phyloP scores from a whole-genome alignment of 139 green algal genomes.

The Coccomyxa sp. region DNA sequence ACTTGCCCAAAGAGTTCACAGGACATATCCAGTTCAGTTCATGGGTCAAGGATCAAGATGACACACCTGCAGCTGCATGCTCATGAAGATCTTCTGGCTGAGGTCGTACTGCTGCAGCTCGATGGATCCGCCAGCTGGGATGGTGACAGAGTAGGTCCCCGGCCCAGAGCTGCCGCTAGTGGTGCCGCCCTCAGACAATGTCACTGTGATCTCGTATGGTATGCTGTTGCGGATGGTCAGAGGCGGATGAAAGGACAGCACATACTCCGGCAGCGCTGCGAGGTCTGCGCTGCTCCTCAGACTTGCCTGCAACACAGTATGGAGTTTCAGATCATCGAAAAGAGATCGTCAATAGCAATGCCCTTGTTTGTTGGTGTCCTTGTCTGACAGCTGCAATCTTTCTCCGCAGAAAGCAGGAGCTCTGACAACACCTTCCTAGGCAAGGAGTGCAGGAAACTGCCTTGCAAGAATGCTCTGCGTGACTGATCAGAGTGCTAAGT shows the following conservation, averaged over 20 bases:
- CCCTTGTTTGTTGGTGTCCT: too few relatives aligned
- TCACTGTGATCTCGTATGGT: constrained; percentile 30
- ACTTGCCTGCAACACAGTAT: too few relatives aligned
- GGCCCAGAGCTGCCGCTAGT: background rate
- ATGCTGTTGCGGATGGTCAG: constrained; percentile 43
- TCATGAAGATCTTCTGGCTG: constrained; percentile 20
- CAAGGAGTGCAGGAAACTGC: constrained; percentile 6
- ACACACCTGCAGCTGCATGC: constrained; percentile 7
- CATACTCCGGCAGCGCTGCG: constrained; percentile 24
- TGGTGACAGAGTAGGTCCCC: too few relatives aligned
- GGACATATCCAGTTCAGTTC: background rate
- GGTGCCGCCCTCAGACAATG: constrained; percentile 11
- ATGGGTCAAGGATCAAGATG: background rate
- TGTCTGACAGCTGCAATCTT: too few relatives aligned
- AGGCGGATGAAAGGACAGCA: constrained; percentile 36
- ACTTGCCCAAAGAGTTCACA: too few relatives aligned
- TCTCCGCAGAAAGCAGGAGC: too few relatives aligned
- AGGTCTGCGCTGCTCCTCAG: too few relatives aligned
- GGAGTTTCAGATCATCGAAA: too few relatives aligned
- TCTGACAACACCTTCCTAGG: background rate
- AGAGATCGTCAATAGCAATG: too few relatives aligned
- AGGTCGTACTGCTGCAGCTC: constrained; percentile 34
- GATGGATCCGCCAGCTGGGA: constrained; percentile 9
- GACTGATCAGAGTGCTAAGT: background rate
- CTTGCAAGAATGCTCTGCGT: background rate